Conservation (phyloP, 2,329 filamentous ascomycete genomes). For the Furcasterigmium sp. region DNA sequence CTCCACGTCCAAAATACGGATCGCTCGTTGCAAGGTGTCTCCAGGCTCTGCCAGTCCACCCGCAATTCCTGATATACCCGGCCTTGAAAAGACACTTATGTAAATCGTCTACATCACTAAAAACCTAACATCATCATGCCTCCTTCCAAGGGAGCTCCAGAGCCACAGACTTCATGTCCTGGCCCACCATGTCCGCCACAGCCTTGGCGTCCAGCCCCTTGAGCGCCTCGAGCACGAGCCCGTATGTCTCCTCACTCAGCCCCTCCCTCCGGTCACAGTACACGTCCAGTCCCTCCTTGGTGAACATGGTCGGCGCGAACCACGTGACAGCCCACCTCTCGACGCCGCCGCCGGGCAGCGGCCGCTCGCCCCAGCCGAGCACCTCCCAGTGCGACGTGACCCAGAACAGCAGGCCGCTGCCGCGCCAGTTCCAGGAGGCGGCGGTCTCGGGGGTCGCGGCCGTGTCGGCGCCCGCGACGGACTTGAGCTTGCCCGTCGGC, state of each 20-base stretch:
- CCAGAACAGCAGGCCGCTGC: constrained; percentile 68
- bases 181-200: constrained; percentile 44
- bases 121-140: constrained; percentile 15
- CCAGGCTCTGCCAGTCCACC: no score
- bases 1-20: no score
- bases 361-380: constrained; percentile 63
- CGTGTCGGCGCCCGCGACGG: constrained; percentile 61
- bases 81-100: no score
- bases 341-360: constrained; percentile 28
- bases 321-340: constrained; percentile 76
- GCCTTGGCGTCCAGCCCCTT: constrained; percentile 47
- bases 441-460: constrained; percentile 19
- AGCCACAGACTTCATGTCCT: constrained; percentile 45
- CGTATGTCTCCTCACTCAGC: constrained; percentile 50
- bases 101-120: no score
- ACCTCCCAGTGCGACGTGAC: constrained; percentile 77
- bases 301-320: constrained; percentile 80
- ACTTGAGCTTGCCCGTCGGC: constrained; percentile 40
- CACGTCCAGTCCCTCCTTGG: constrained; percentile 74
- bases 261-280: constrained; percentile 63
- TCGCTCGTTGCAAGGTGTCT: no score
- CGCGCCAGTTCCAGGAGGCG: constrained; percentile 68
- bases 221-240: constrained; percentile 50
- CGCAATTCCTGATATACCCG: no score
- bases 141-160: constrained; percentile 45